These are phyloP conservation scores for Lasiodiplodia theobromae DNA, from an alignment of 2,329 filamentous ascomycete species.

Conservation along the genomic window DNA sequence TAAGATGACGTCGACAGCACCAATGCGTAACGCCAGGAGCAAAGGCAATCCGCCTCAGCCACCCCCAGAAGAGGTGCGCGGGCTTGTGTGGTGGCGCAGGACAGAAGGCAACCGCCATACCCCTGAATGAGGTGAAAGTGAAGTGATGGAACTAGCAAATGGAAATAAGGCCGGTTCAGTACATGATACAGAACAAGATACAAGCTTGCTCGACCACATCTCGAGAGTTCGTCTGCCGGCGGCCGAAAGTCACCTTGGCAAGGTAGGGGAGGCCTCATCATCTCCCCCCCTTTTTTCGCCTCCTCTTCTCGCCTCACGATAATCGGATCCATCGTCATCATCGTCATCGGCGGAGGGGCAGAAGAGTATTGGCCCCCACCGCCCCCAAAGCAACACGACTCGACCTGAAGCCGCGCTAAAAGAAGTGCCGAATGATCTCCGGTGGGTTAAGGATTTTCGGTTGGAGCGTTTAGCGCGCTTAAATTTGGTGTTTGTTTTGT, in stretches of 20 bases:
- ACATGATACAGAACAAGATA: background rate
- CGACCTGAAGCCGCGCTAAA: background rate
- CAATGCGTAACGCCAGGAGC: no score
- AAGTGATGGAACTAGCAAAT: background rate
- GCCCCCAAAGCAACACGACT: background rate
- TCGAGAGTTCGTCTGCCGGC: background rate
- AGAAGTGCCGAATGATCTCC: constrained; percentile 1
- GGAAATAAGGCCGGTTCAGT: background rate
- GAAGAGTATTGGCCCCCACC: background rate
- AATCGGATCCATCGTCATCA: background rate
- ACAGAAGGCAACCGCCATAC: no score
- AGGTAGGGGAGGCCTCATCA: background rate
- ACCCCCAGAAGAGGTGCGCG: no score
- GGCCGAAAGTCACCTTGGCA: background rate
- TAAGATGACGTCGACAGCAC: no score
- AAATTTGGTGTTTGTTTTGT: background rate
- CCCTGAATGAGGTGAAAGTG: background rate
- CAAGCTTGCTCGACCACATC: background rate
- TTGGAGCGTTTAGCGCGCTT: constrained; percentile 5
- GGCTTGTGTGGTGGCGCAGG: no score
- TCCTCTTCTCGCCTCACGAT: background rate
- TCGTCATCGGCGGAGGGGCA: background rate
- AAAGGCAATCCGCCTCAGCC: no score
- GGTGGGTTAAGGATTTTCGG: background rate
- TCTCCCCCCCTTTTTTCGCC: background rate